A percentile compares a stretch with the other conserved stretches of the same genome.
Conservation (phyloP, 441 rosid species). For the Syzygium malaccense region DNA sequence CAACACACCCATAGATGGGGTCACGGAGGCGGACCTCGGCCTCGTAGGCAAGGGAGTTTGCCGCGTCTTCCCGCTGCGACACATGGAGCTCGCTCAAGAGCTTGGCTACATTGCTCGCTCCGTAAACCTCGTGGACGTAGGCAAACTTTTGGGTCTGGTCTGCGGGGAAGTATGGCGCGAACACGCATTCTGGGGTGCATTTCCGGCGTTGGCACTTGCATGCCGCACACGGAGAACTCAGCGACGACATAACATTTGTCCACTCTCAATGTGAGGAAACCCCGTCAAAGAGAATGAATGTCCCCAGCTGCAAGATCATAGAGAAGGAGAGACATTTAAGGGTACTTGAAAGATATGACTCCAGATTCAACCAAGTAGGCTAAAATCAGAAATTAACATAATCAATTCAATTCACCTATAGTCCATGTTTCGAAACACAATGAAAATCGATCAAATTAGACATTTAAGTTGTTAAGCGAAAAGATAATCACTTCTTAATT, state of each 20-base stretch:
- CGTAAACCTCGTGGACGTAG: conserved; percentile 2
- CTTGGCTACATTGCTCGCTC: conserved; percentile 10
- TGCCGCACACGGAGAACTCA: conserved; percentile 7
- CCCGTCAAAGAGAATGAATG: neutral
- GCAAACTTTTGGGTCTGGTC: conserved; percentile 8
- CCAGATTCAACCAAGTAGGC: neutral
- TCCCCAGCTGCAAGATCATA: neutral
- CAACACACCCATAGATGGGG: conserved; percentile 8
- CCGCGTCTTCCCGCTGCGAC: neutral
- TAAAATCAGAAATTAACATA: neutral
- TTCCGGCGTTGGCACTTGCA: conserved; percentile 13
- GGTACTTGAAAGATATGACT: neutral
- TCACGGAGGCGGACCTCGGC: conserved; percentile 9
- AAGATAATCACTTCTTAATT: too few relatives aligned
- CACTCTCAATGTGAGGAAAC: neutral
- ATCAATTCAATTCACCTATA: neutral
- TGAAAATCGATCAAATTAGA: neutral
- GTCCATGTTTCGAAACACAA: neutral
- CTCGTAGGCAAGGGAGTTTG: conserved; percentile 3
- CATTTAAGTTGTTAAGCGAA: too few relatives aligned
- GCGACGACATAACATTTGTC: neutral
- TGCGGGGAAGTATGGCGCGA: conserved; percentile 10
- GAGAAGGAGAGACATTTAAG: neutral
- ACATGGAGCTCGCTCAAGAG: conserved; percentile 4
- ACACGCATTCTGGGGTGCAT: conserved; percentile 8